Evolutionary conservation across 192 early-diverging fungal genomes (phyloP).

Genomic region (Chytriomyces sp.): DNA sequence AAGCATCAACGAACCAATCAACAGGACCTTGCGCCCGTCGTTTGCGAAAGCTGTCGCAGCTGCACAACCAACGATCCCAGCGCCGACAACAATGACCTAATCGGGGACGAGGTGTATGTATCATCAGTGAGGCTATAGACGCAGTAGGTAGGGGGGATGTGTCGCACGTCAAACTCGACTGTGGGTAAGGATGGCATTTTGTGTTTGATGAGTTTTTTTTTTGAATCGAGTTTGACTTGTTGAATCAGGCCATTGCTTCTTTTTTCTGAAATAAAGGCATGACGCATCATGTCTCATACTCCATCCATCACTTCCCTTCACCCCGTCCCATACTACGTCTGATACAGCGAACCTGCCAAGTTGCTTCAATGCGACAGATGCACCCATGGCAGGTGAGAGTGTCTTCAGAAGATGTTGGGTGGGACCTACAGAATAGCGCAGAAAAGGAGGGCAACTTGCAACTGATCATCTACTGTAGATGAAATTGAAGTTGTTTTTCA

Average conservation of each 20-base stretch:
- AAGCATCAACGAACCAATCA: constrained; percentile 48
- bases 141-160: not conserved
- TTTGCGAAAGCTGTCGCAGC: constrained; percentile 78
- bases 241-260: not conserved
- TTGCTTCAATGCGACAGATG: too few relatives aligned
- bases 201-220: not conserved
- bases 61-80: constrained; percentile 90
- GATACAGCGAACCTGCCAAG: too few relatives aligned
- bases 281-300: too few relatives aligned
- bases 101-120: not conserved
- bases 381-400: too few relatives aligned
- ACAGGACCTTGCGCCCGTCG: constrained; percentile 73
- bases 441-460: too few relatives aligned
- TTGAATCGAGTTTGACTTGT: not conserved
- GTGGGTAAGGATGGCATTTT: constrained; percentile 27
- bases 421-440: too few relatives aligned
- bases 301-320: too few relatives aligned
- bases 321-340: too few relatives aligned
- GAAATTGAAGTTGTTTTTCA: too few relatives aligned
- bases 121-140: not conserved
- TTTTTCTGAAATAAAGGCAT: too few relatives aligned
- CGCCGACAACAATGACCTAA: constrained; percentile 86
- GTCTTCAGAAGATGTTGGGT: too few relatives aligned
- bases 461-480: too few relatives aligned
- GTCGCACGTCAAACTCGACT: constrained; percentile 28